Percentiles rank a stretch among this genome's conserved stretches.
phyloP scores from a whole-genome alignment of 2,329 filamentous ascomycete genomes.

The Neofusicoccum sp. region DNA sequence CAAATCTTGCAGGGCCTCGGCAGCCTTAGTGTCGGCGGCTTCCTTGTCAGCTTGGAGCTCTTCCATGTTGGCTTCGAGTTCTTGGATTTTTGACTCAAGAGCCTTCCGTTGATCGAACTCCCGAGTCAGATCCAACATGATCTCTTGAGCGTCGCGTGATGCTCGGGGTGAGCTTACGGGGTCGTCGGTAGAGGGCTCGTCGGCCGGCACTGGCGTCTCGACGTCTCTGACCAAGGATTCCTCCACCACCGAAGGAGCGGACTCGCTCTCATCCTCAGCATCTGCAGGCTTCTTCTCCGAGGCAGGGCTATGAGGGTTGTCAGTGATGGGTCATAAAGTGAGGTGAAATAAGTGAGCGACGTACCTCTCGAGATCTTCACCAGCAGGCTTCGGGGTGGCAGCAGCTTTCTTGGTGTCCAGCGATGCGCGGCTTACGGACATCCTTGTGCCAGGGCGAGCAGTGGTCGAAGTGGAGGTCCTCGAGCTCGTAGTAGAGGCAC shows the following conservation, averaged over 20 bases:
- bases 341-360: background rate
- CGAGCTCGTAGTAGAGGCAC: background rate
- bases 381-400: background rate
- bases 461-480: background rate
- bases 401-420: conserved; percentile 7
- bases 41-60: conserved; percentile 18
- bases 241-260: background rate
- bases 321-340: background rate
- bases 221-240: background rate
- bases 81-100: conserved; percentile 15
- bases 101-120: conserved; percentile 19
- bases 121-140: conserved; percentile 14
- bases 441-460: conserved; percentile 13
- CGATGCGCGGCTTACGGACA: background rate
- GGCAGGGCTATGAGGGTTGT: background rate
- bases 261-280: conserved; percentile 1
- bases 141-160: conserved; percentile 12
- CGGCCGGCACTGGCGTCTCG: background rate
- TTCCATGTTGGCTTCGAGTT: conserved; percentile 13
- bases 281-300: background rate
- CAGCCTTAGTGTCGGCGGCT: conserved; percentile 8
- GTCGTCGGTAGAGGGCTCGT: background rate
- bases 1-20: conserved; percentile 9
- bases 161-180: conserved; percentile 13
- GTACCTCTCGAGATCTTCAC: conserved; percentile 9